Base-by-base conservation (phyloP, 2,329 filamentous ascomycete species). In the Ascomycota sp. region DNA sequence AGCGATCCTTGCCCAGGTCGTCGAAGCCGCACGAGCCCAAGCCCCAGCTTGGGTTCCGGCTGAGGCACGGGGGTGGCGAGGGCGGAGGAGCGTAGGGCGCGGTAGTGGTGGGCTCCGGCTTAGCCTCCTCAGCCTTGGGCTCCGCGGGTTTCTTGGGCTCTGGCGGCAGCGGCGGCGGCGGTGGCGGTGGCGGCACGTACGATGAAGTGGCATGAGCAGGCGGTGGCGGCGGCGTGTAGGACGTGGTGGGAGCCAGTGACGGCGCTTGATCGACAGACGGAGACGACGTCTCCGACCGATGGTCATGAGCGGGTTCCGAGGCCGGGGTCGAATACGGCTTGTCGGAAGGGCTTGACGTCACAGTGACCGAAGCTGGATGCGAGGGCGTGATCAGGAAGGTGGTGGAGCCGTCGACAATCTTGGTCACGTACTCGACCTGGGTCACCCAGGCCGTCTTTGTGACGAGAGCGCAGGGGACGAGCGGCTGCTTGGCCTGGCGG, bases 21-120 rank as follows among this genome's bases (percentile, higher is more conserved):
- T 69, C 64, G 23, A 48, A 50, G 31, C 78, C 79, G 45, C 81
- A 89, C 15, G 74, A 53, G 34, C 75, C 75, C 7, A 76, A 46
- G 25, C 27, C 13, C 33, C 31, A 7, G 29, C 13, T 7, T 22
- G 22, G 19, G 22, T 15, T 15, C 25, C 11, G 25, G 4, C 8
- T n/a, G 10, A 4, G 30, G 30, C 6, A 17, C 9, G 9, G 30
- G 25, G 12, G 23, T 28, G 8, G 25, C n/a, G n/a, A n/a, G n/a
- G n/a, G n/a, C n/a, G n/a, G n/a, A n/a, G n/a, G n/a, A n/a, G n/a
- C n/a, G n/a, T n/a, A n/a, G n/a, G n/a, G n/a, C n/a, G n/a, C n/a
- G n/a, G n/a, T n/a, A n/a, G n/a, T n/a, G n/a, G n/a, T n/a, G n/a
- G n/a, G n/a, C n/a, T n/a, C n/a, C n/a, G n/a, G n/a, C n/a, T n/a